A percentile compares a stretch with the other conserved stretches of the same genome.
These are phyloP conservation scores for Colletotrichum orchidophilum DNA, from an alignment of 2,329 filamentous ascomycete genomes.

Conservation along the genomic window DNA sequence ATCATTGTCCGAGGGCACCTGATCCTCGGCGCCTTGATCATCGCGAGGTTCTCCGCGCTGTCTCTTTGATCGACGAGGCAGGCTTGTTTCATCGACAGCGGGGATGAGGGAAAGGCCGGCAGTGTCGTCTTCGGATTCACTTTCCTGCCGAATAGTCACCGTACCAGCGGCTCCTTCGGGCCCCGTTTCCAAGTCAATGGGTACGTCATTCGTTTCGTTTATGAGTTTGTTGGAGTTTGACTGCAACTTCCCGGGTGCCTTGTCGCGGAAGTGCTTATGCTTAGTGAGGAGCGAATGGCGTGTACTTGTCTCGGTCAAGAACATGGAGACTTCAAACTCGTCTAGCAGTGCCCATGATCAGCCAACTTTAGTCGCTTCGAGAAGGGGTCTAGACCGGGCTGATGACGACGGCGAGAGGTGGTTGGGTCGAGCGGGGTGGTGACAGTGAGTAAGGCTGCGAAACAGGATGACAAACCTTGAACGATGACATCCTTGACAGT, in stretches of 20 bases:
- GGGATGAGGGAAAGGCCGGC: constrained; percentile 67
- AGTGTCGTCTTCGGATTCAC: constrained; percentile 66
- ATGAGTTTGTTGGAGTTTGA: constrained; percentile 72
- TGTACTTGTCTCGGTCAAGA: constrained; percentile 85
- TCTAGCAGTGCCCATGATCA: constrained; percentile 60
- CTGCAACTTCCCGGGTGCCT: constrained; percentile 59
- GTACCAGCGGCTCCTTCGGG: constrained; percentile 45
- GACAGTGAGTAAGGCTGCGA: not conserved
- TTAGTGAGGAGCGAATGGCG: constrained; percentile 89
- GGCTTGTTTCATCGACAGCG: constrained; percentile 39
- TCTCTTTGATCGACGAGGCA: constrained; percentile 36
- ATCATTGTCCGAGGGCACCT: constrained; percentile 41
- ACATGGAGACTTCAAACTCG: constrained; percentile 95
- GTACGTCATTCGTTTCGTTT: constrained; percentile 62
- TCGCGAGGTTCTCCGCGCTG: constrained; percentile 42
- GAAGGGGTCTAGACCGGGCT: not conserved
- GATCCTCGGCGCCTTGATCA: constrained; percentile 40
- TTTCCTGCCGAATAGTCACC: constrained; percentile 63
- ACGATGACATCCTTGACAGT: constrained; percentile 88
- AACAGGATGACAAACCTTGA: constrained; percentile 66
- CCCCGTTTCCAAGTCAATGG: constrained; percentile 60
- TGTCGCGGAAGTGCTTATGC: constrained; percentile 79
- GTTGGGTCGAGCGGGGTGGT: constrained; percentile 20
- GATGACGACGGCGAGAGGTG: constrained; percentile 25
- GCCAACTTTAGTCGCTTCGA: not conserved